Evolutionary conservation across 352 stramenopile genomes (phyloP), one percentile per base, ranked within the genome.

Genomic region (Saprolegnia parasitica): DNA sequence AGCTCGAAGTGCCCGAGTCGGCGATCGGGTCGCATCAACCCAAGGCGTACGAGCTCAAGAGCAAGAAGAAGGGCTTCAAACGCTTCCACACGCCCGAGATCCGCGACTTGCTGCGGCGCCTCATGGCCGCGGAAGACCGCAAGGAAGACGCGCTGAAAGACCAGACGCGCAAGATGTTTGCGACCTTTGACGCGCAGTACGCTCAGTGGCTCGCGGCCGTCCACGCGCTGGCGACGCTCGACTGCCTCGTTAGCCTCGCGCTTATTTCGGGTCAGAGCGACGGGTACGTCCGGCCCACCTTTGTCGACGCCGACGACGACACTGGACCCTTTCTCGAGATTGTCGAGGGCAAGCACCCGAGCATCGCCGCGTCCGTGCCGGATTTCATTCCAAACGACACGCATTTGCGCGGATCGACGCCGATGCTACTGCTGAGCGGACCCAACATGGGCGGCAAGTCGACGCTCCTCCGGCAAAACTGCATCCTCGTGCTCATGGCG

Each of bases 401-500:
- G 5, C 72, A 74, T 1, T 75, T 99, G 9, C 96, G 96, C 47
- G 79, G 88, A 64, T 74, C 73, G 35, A 74, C 78, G 20, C 75
- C 81, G 56, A 91, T 93, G 86, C 74, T 99, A 23, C 77, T 99
- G 35, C 84, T 99, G 16, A 98, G 88, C 73, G 97, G 98, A 54
- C 96, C 96, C 0, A 99, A 99, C 79, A 98, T 98, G 95, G 97
- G 97, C 64, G 97, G 97, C 64, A 99, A 99, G 79, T 98, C 86
- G 57, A 99, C 97, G 20, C 76, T 99, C 49, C 79, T 99, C 24
- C 89, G 98, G 9, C 97, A 99, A 83, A 99, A 96, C 20, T 99
- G 97, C 72, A 84, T 99, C 24, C 87, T 99, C 45, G 87, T 93
- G 5, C 95, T 99, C 55, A 91, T 99, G 73, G 97, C 97, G 13